phyloP scores from a whole-genome alignment of 495 filamentous ascomycete species.

The Hypoxylon rickii region DNA sequence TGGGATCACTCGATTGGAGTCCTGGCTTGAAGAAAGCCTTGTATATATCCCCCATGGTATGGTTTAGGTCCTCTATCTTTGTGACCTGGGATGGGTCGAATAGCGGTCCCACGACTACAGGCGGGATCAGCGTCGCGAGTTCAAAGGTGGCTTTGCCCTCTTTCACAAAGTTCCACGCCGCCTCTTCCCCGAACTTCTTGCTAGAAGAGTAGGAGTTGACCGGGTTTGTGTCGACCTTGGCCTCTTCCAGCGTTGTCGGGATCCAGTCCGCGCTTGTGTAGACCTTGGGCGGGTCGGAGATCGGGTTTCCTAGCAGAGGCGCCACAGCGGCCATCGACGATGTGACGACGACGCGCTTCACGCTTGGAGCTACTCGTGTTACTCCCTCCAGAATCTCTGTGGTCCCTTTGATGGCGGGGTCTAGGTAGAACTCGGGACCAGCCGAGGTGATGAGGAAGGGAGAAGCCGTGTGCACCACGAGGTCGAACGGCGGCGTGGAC shows the following conservation, averaged over 20 bases:
- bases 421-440: constrained; percentile 46
- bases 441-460: constrained; percentile 47
- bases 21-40: constrained; percentile 58
- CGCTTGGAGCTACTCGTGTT: constrained; percentile 62
- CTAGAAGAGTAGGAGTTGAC: constrained; percentile 47
- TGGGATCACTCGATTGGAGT: constrained; percentile 54
- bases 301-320: constrained; percentile 32
- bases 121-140: constrained; percentile 69
- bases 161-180: constrained; percentile 82
- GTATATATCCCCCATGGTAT: constrained; percentile 63
- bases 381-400: constrained; percentile 57
- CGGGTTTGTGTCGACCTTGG: constrained; percentile 37
- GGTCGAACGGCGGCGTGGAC: constrained; percentile 51
- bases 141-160: constrained; percentile 78
- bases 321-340: constrained; percentile 52
- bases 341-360: constrained; percentile 57
- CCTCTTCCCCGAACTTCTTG: constrained; percentile 55
- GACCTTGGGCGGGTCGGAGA: constrained; percentile 38
- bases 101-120: constrained; percentile 75
- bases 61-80: constrained; percentile 67
- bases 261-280: constrained; percentile 52
- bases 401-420: constrained; percentile 55
- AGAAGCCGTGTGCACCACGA: constrained; percentile 59
- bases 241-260: constrained; percentile 52
- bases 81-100: constrained; percentile 44